A percentile compares a stretch with the other conserved stretches of the same genome.
Conservation (phyloP, 2,329 filamentous ascomycete genomes). For the Beauveria caledonica region DNA sequence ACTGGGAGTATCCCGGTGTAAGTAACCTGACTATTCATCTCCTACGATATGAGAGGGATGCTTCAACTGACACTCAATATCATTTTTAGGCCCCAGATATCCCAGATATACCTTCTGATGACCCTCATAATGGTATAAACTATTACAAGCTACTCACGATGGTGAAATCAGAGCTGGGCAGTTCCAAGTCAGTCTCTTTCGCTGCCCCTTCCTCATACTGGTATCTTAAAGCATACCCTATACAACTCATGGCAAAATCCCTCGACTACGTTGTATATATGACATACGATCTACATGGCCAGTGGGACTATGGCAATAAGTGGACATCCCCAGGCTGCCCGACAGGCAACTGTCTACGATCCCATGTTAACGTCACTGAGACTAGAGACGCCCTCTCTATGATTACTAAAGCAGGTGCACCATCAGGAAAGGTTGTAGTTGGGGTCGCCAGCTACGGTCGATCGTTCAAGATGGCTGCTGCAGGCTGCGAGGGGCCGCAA, state of each 20-base stretch:
- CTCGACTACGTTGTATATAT: constrained; percentile 28
- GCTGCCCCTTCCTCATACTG: constrained; percentile 15
- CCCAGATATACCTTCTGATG: background rate
- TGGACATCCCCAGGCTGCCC: constrained; percentile 19
- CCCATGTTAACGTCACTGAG: constrained; percentile 29
- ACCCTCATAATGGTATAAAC: background rate
- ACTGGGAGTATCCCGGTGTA: constrained; percentile 38
- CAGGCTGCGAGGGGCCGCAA: constrained; percentile 15
- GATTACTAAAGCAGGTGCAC: constrained; percentile 26
- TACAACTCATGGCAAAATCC: constrained; percentile 21
- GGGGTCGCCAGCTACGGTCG: constrained; percentile 25
- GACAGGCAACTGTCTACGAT: constrained; percentile 26
- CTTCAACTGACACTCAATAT: no score
- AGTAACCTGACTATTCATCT: background rate
- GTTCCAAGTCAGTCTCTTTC: background rate
- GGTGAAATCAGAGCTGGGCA: background rate
- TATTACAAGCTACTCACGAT: background rate
- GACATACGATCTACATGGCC: constrained; percentile 26
- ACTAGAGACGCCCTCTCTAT: constrained; percentile 25
- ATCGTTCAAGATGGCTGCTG: constrained; percentile 21
- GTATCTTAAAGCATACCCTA: constrained; percentile 30
- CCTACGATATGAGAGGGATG: no score
- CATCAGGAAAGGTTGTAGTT: constrained; percentile 22
- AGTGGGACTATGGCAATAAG: constrained; percentile 24
- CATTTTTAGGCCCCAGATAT: background rate